Evolutionary conservation across 106 monocot species (phyloP), one percentile per base, ranked within the genome.

Genomic region (Dioscorea dumetorum): DNA sequence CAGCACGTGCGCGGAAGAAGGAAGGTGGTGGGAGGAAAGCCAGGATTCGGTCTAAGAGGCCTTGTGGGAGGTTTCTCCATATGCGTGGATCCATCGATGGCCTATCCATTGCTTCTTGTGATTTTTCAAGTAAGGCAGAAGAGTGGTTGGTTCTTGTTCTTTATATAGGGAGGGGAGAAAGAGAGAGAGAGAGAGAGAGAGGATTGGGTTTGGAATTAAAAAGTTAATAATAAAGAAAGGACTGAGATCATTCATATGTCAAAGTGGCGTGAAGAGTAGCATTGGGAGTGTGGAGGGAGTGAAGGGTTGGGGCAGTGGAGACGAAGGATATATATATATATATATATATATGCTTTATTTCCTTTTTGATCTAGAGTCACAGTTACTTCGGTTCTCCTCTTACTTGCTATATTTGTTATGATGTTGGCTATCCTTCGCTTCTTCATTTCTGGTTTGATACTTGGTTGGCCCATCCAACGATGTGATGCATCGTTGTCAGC

Each of bases 21-120:
- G 80, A 74, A 6, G 81, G 64, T 3, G 76, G 73, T 0, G 90
- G 81, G 8, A 90, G 86, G 73, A 86, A 86, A 33, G 73, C 80
- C 20, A 90, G 81, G 17, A 90, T 61, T 18, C 90, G 80, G 58
- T 90, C 90, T 22, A 90, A 48, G 20, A 90, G 83, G 5, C 63
- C 34, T 48, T 78, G 83, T 2, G 90, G 86, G 13, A 90, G 78
- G 22, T 49, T 75, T 22, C 81, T 51, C 90, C 90, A 90, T 57
- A 90, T 78, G 22, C 81, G 62, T 8, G 57, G 41, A 73, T 90
- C 90, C 77, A 90, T 56, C 34, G 32, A 15, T 33, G 11, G 61
- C 12, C 23, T 14, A 24, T 2, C 11, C 9, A 13, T 62, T 62
- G 32, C 28, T 24, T 24, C 3, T 1, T 21, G 18, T 14, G 12